Base-by-base conservation (phyloP, 2,329 filamentous ascomycete species). In the Ascosphaera apis region DNA sequence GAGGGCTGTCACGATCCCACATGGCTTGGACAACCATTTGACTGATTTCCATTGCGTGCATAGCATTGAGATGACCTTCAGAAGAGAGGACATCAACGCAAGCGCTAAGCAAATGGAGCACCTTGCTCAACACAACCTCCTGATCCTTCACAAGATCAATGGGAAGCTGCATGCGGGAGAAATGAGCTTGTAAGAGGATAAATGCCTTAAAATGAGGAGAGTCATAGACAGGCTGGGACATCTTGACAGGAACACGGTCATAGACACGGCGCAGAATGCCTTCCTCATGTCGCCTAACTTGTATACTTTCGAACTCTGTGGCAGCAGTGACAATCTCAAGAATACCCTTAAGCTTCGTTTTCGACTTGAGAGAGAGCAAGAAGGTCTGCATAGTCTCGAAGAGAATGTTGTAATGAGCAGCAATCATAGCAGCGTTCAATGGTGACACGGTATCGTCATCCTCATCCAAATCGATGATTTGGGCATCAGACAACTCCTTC, bases 341-440 rank as follows among this genome's bases (percentile, higher is more conserved):
- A 31, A 98, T 84, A 33, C 83, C 83, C 66, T 98, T 98, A 44
- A 98, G 71, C 62, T 92, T 95, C 3, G 84, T 95, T 45, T 76
- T 76, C 31, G 73, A 73, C 37, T 72, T 84, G 33, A 98, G 67
- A 11, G 88, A 98, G 38, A 98, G 65, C 36, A 98, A 64, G 65
- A 98, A 86, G 0, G 88, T 98, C 59, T 98, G 86, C 84, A 98
- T 98, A 2, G 88, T 98, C 54, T 92, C 80, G 60, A 93, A 95
- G 4, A 86, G 93, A 50, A 98, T 92, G 57, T 93, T 95, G 67
- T 98, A 98, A 65, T 98, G 95, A 1, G 88, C 83, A 7, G 81
- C 83, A 50, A 98, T 95, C 80, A 93, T 93, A 45, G 88, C 88
- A 2, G 86, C 79, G 54, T 98, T 95, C 47, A 92, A 70, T 11